Conservation (phyloP, 371 early-diverging fungal species). For the Syncephalastrum contaminatum region DNA sequence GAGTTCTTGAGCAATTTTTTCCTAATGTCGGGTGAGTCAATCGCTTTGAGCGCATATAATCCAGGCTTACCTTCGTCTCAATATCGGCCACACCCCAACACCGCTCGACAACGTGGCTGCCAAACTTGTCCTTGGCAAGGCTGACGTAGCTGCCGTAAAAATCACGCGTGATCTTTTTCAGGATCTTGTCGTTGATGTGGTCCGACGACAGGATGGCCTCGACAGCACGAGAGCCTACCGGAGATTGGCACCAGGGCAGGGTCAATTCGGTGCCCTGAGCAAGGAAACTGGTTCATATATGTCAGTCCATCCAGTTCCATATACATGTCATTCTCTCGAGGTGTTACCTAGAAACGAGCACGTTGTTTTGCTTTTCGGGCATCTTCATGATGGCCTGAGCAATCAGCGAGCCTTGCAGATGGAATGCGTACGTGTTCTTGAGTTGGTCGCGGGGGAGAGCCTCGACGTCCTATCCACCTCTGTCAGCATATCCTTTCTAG, state of each 20-base stretch:
- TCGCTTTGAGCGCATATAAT: not conserved
- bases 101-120: constrained; percentile 77
- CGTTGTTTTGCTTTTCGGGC: constrained; percentile 58
- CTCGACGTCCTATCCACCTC: too few species aligned
- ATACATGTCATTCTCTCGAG: not conserved
- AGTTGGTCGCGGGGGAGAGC: too few species aligned
- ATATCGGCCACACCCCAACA: constrained; percentile 78
- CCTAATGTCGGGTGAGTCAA: constrained; percentile 17
- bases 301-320: constrained; percentile 7
- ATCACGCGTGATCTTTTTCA: constrained; percentile 64
- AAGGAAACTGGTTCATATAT: constrained; percentile 38
- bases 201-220: constrained; percentile 66
- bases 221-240: constrained; percentile 72
- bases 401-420: constrained; percentile 73
- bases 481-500: not conserved
- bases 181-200: constrained; percentile 56
- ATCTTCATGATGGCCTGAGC: constrained; percentile 70
- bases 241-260: constrained; percentile 64
- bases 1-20: constrained; percentile 72
- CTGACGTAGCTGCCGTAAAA: constrained; percentile 57
- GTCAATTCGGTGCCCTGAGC: constrained; percentile 51
- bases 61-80: constrained; percentile 52
- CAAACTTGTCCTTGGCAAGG: constrained; percentile 74
- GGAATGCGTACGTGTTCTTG: constrained; percentile 37
- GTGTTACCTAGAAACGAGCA: constrained; percentile 54